A percentile compares a stretch with the other conserved stretches of the same genome.
These are phyloP conservation scores for Cladophialophora yegresii DNA, from an alignment of 2,329 filamentous ascomycete species.

Conservation along the genomic window DNA sequence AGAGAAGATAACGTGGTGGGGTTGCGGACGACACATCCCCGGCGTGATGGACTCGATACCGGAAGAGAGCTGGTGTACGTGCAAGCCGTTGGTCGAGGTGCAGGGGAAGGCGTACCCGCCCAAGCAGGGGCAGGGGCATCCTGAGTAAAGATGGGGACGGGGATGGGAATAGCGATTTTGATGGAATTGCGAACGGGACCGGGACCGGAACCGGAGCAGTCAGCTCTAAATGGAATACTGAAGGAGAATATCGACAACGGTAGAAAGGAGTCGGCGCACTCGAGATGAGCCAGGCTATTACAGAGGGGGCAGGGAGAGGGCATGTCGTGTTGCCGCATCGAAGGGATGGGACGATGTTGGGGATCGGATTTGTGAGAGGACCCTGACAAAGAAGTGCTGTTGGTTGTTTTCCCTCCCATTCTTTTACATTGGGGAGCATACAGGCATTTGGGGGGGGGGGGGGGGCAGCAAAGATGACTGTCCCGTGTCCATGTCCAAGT, in stretches of 20 bases:
- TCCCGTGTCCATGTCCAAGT: neutral
- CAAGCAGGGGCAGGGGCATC: conserved; percentile 45
- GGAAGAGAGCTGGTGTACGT: conserved; percentile 56
- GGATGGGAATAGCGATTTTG: neutral
- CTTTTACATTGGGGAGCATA: neutral
- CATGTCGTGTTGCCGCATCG: too few species aligned
- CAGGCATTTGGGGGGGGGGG: too few species aligned
- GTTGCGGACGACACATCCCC: conserved; percentile 55
- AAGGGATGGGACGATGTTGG: neutral
- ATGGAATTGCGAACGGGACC: neutral
- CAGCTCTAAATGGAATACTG: too few species aligned
- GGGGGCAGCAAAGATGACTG: neutral
- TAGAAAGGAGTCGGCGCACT: too few species aligned
- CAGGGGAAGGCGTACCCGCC: conserved; percentile 58
- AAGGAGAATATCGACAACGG: too few species aligned
- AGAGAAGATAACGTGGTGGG: conserved; percentile 58
- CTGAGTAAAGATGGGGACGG: neutral
- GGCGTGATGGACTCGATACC: conserved; percentile 57
- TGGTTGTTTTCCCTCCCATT: neutral
- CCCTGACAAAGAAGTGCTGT: neutral
- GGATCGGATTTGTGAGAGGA: neutral
- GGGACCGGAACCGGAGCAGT: too few species aligned
- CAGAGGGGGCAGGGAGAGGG: too few species aligned
- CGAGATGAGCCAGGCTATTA: too few species aligned
- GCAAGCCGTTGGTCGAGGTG: conserved; percentile 55